Conservation (phyloP, 2,329 filamentous ascomycete genomes). For the Diaporthe citri region DNA sequence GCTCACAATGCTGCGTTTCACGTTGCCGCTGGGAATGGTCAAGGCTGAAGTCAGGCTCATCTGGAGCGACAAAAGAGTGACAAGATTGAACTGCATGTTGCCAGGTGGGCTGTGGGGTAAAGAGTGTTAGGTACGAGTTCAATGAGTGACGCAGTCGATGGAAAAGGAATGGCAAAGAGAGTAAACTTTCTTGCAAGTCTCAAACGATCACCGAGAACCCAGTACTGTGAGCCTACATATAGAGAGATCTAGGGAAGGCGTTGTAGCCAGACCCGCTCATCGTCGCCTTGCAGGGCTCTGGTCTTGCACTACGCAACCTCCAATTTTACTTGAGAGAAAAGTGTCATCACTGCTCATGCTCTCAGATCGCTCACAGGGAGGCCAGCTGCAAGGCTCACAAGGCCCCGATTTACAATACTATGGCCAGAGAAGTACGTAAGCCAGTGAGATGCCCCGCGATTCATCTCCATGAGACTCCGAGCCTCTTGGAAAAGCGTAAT, state of each 20-base stretch:
- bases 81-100: not conserved
- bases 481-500: conserved; percentile 11
- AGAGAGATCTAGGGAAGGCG: not conserved
- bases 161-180: not conserved
- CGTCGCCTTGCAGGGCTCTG: not conserved
- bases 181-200: not conserved
- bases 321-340: not conserved
- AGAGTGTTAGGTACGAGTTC: not conserved
- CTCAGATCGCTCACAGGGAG: not conserved
- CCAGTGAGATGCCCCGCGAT: conserved; percentile 4
- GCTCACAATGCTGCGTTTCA: conserved; percentile 39
- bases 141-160: not conserved
- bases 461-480: conserved; percentile 3
- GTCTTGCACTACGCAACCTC: not conserved
- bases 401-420: no score
- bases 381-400: not conserved
- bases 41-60: conserved; percentile 5
- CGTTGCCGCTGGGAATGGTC: conserved; percentile 4
- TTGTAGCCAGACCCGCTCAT: not conserved
- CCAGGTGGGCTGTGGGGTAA: not conserved
- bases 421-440: not conserved
- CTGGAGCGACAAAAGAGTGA: conserved; percentile 6
- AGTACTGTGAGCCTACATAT: not conserved
- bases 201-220: not conserved
- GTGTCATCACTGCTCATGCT: not conserved